Evolutionary conservation across 2,329 filamentous ascomycete species (phyloP).

Genomic region (Erysiphe pulchra): DNA sequence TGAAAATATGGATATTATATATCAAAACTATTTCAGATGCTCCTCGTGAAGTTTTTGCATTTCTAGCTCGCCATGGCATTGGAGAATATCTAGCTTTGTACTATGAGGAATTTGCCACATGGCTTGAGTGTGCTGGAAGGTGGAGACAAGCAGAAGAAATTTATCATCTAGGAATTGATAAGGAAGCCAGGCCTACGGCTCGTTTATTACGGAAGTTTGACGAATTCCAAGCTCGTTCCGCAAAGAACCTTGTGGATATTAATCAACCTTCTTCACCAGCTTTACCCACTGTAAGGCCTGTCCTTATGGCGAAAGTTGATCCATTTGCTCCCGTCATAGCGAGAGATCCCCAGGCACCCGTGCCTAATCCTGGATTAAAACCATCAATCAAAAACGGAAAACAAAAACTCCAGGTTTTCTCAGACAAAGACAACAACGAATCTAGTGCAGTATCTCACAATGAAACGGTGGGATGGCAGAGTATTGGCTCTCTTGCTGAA

Average conservation of each 20-base stretch:
- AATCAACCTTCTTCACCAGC: conserved; percentile 63
- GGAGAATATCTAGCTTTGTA: conserved; percentile 73
- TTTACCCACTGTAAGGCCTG: conserved; percentile 57
- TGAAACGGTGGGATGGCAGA: conserved; percentile 62
- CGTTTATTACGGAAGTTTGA: conserved; percentile 69
- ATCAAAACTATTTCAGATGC: conserved; percentile 79
- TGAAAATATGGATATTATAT: conserved; percentile 85
- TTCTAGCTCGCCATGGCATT: conserved; percentile 66
- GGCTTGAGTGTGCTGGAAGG: conserved; percentile 61
- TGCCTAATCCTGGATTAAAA: conserved; percentile 21
- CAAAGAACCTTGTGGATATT: conserved; percentile 34
- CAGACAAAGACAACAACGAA: conserved; percentile 41
- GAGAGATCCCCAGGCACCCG: conserved; percentile 39
- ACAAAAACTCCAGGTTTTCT: conserved; percentile 76
- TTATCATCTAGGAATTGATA: conserved; percentile 70
- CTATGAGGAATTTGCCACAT: conserved; percentile 90
- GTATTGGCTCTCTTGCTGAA: conserved; percentile 61
- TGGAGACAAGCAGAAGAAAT: conserved; percentile 89
- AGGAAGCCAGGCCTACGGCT: conserved; percentile 59
- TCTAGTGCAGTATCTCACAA: conserved; percentile 26
- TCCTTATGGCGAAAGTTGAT: conserved; percentile 62
- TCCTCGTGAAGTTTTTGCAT: conserved; percentile 82
- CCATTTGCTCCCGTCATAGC: conserved; percentile 39
- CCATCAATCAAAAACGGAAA: conserved; percentile 38
- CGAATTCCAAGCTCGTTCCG: conserved; percentile 64